Evolutionary conservation across 225 moss, liverwort and hornwort species (phyloP), one percentile per base, ranked within the genome.

Genomic region (Pseudoscleropodium purum): DNA sequence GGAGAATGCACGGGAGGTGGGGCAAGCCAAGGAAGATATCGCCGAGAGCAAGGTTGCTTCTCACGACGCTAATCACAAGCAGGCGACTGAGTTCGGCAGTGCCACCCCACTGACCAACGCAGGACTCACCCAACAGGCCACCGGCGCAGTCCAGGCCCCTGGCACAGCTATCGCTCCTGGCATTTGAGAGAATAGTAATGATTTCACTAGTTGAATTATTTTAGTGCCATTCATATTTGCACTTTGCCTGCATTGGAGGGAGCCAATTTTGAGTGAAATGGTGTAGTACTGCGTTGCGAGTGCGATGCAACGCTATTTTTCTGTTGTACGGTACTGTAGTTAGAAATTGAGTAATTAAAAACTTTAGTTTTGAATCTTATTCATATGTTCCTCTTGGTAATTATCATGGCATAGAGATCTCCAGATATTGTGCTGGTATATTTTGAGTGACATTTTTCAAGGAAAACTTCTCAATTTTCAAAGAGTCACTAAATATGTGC

Each of bases 21-120:
- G 61, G 4, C 79, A 88, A 74, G 89, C 18, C 5, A 92, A 92
- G 86, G 66, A 86, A 25, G 89, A 89, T 47, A 54, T 92, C 41
- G 59, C 90, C 56, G 80, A 87, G 33, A 87, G 80, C 47, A 87
- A 95, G 60, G 77, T 85, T 5, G 89, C 90, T 56, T 89, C 93
- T 30, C 68, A 75, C 43, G 84, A n/a, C 27, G 92, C 86, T 3
- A 90, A 92, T 5, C 91, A 88, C 20, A 82, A 79, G 16, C 83
- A 75, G 34, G 18, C 34, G 15, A 63, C 36, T 6, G 51, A 88
- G 24, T 43, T 90, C 23, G 31, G 54, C 5, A 51, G 11, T 9
- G 37, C 84, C 21, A 34, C 5, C 6, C 90, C 78, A 8, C 29
- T 54, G 5, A 92, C 85, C 59, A 79, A 79, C 27, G 39, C 59